Evolutionary conservation across 805 yeast genomes (phyloP).

Genomic region (Starmerella bombicola): DNA sequence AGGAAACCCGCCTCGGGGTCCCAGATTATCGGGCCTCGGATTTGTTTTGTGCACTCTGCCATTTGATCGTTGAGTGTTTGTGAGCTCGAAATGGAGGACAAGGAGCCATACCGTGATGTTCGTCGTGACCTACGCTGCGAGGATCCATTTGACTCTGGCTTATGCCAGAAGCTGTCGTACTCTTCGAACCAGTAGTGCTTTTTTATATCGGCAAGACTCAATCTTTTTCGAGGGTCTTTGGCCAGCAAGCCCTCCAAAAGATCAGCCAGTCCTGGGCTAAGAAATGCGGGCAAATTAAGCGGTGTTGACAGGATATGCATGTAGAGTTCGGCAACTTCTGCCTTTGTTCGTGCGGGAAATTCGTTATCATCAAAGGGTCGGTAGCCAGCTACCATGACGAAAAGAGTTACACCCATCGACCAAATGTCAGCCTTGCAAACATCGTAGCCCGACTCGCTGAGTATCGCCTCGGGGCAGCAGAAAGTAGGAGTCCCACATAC

Average conservation of each 20-base stretch:
- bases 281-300: constrained; percentile 83
- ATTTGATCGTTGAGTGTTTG: background rate
- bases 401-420: constrained; percentile 88
- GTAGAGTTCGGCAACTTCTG: constrained; percentile 64
- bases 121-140: background rate
- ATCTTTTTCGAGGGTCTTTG: constrained; percentile 53
- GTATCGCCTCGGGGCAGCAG: constrained; percentile 67
- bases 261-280: constrained; percentile 40
- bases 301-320: constrained; percentile 69
- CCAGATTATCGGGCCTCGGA: constrained; percentile 11
- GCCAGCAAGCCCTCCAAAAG: constrained; percentile 47
- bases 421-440: constrained; percentile 83
- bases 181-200: constrained; percentile 5
- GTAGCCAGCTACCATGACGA: constrained; percentile 70
- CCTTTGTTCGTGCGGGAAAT: constrained; percentile 86
- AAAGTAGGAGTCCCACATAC: constrained; percentile 97
- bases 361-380: constrained; percentile 81
- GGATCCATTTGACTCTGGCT: background rate
- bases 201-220: constrained; percentile 22
- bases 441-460: constrained; percentile 34
- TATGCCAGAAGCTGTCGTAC: constrained; percentile 1
- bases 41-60: constrained; percentile 1
- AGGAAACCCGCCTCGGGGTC: constrained; percentile 7
- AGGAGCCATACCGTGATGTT: background rate
- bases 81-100: background rate